These are phyloP conservation scores for Rhizopogon sp. DNA, from an alignment of 768 basidiomycete species.

Conservation along the genomic window DNA sequence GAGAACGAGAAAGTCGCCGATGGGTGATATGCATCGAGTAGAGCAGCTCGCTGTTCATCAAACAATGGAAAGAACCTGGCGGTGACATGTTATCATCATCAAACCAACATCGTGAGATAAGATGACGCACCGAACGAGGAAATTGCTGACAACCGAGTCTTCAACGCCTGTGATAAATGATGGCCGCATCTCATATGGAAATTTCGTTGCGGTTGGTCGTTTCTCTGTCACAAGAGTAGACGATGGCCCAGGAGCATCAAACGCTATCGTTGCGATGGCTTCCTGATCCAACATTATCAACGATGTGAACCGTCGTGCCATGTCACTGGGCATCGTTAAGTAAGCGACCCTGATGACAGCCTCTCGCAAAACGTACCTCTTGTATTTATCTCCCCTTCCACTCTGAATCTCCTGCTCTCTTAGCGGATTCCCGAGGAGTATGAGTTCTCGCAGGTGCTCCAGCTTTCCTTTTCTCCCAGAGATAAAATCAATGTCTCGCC, in stretches of 20 bases:
- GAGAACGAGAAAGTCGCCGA: slow-evolving; percentile 90
- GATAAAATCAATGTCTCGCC: slow-evolving; percentile 67
- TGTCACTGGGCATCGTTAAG: slow-evolving; percentile 48
- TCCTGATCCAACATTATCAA: slow-evolving; percentile 82
- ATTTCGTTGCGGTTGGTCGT: slow-evolving; percentile 60
- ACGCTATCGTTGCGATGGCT: slow-evolving; percentile 70
- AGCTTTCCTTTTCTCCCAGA: slow-evolving; percentile 55
- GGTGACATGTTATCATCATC: slow-evolving; percentile 8
- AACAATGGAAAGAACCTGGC: slow-evolving; percentile 79
- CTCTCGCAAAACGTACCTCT: slow-evolving; percentile 43
- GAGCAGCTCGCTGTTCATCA: slow-evolving; percentile 65
- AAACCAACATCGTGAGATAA: neutral
- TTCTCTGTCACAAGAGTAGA: slow-evolving; percentile 31
- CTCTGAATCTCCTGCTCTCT: slow-evolving; percentile 54
- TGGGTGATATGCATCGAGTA: slow-evolving; percentile 75
- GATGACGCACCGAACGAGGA: slow-evolving; percentile 65
- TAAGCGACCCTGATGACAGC: neutral
- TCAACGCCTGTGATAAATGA: slow-evolving; percentile 77
- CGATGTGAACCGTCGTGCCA: slow-evolving; percentile 75
- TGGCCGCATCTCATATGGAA: slow-evolving; percentile 70
- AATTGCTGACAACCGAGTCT: slow-evolving; percentile 60
- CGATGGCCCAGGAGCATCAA: slow-evolving; percentile 63
- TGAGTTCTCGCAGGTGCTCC: slow-evolving; percentile 62
- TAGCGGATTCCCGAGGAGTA: slow-evolving; percentile 73
- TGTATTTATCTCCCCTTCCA: slow-evolving; percentile 59